Percentiles rank a stretch among this genome's conserved stretches.
These are phyloP conservation scores for Skeletonema tropicum DNA, from an alignment of 108 stramenopile genomes.

Conservation along the genomic window DNA sequence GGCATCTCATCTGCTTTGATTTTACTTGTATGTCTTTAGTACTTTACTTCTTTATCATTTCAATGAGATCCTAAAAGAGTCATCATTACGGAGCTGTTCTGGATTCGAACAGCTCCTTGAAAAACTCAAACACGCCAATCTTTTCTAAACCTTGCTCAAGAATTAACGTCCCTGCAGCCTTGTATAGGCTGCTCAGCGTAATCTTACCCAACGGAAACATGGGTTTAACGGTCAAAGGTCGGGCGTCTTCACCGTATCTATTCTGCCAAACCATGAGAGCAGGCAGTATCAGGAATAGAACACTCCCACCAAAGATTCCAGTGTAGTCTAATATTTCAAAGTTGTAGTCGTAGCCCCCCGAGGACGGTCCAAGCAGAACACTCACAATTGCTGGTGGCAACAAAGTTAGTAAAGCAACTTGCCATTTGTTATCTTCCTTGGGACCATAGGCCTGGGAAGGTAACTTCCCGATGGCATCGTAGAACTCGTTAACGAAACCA, in stretches of 20 bases:
- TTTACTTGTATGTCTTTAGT: not conserved
- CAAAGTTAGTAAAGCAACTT: conserved; percentile 57
- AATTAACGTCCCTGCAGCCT: conserved; percentile 77
- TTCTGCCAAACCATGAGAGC: conserved; percentile 80
- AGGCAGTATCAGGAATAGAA: conserved; percentile 73
- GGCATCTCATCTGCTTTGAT: no score
- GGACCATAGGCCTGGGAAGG: conserved; percentile 42
- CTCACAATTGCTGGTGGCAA: conserved; percentile 53
- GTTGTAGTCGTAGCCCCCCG: conserved; percentile 60
- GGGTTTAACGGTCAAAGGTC: conserved; percentile 42
- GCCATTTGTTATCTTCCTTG: conserved; percentile 59
- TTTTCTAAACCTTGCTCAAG: conserved; percentile 81
- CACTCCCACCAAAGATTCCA: conserved; percentile 76
- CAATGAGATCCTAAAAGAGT: not conserved
- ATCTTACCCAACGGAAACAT: conserved; percentile 82
- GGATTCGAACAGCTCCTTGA: conserved; percentile 31
- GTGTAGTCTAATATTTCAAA: conserved; percentile 66
- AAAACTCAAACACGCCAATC: conserved; percentile 72
- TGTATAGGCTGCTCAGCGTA: conserved; percentile 69
- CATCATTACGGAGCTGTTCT: not conserved
- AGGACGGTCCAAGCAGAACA: conserved; percentile 50
- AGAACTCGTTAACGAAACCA: conserved; percentile 76
- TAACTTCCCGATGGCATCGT: conserved; percentile 53
- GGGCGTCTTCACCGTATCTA: conserved; percentile 66
- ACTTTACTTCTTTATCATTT: not conserved